A percentile compares a stretch with the other conserved stretches of the same genome.
Evolutionary conservation across 1,139 yeast species (phyloP).

Genomic region (Dujonia santamariae): DNA sequence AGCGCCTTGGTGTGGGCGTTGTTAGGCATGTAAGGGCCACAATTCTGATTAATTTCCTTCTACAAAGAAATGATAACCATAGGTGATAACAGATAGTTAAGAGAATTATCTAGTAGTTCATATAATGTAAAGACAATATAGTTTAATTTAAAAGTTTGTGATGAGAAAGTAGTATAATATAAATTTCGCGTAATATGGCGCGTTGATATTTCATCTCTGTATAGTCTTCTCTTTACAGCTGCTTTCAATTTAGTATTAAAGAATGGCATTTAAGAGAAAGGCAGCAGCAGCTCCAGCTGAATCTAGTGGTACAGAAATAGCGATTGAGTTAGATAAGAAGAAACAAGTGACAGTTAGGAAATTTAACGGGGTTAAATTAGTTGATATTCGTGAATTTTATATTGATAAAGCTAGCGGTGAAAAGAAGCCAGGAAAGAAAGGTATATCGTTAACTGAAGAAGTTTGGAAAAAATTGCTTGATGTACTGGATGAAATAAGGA

Average conservation of each 20-base stretch:
- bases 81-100: too few relatives aligned
- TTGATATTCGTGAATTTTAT: conserved; percentile 83
- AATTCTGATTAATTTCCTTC: too few relatives aligned
- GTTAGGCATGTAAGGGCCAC: too few relatives aligned
- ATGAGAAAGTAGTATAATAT: too few relatives aligned
- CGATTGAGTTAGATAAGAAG: conserved; percentile 51
- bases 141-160: too few relatives aligned
- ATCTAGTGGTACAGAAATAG: conserved; percentile 7
- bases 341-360: conserved; percentile 70
- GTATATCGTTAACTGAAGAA: conserved; percentile 74
- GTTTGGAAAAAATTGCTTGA: conserved; percentile 59
- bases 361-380: conserved; percentile 60
- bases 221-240: too few relatives aligned
- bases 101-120: too few relatives aligned
- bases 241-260: neutral
- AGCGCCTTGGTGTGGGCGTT: too few relatives aligned
- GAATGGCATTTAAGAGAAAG: conserved; percentile 7
- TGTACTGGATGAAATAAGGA: conserved; percentile 53
- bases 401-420: conserved; percentile 56
- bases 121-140: too few relatives aligned
- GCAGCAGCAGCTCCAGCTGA: neutral
- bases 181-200: too few relatives aligned
- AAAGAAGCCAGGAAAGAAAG: conserved; percentile 78
- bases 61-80: too few relatives aligned
- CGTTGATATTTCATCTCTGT: too few relatives aligned